phyloP scores from a whole-genome alignment of 2,329 filamentous ascomycete species.

The Fusarium sp. region DNA sequence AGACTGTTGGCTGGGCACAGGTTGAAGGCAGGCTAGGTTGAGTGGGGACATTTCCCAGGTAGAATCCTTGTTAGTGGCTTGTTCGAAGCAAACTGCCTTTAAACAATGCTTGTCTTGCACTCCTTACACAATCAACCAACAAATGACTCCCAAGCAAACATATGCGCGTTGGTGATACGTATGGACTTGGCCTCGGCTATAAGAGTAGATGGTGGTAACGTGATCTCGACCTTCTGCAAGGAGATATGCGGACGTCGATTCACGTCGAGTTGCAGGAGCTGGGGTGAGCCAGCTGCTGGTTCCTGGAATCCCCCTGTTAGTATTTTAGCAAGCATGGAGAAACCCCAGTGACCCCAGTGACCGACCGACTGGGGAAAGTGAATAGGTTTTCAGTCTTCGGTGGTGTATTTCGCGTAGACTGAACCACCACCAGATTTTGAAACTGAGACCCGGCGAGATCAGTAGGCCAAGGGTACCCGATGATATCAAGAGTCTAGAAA shows the following conservation, averaged over 20 bases:
- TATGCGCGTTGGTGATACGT: conserved; percentile 1
- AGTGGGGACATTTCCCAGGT: conserved; percentile 21
- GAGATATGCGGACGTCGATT: conserved; percentile 17
- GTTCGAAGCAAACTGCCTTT: conserved; percentile 27
- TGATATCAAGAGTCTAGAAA: not conserved
- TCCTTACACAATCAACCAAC: conserved; percentile 20
- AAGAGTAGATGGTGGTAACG: conserved; percentile 38
- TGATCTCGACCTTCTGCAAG: conserved; percentile 41
- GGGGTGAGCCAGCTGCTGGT: conserved; percentile 14
- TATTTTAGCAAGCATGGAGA: not conserved
- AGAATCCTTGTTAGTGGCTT: conserved; percentile 31
- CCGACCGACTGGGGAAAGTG: not conserved
- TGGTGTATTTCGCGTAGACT: not conserved
- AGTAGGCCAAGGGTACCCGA: not conserved
- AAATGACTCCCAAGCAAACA: conserved; percentile 21
- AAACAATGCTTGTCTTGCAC: conserved; percentile 5
- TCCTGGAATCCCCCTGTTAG: not conserved
- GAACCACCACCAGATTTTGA: conserved; percentile 8
- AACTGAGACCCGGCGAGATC: not conserved
- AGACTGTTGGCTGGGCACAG: conserved; percentile 12
- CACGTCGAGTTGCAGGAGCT: conserved; percentile 14
- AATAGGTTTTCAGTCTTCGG: not conserved
- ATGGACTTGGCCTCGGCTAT: conserved; percentile 10
- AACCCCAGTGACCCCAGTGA: not conserved
- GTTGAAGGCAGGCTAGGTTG: conserved; percentile 6